Evolutionary conservation across 768 basidiomycete genomes (phyloP).

Genomic region (Mycena amicta): DNA sequence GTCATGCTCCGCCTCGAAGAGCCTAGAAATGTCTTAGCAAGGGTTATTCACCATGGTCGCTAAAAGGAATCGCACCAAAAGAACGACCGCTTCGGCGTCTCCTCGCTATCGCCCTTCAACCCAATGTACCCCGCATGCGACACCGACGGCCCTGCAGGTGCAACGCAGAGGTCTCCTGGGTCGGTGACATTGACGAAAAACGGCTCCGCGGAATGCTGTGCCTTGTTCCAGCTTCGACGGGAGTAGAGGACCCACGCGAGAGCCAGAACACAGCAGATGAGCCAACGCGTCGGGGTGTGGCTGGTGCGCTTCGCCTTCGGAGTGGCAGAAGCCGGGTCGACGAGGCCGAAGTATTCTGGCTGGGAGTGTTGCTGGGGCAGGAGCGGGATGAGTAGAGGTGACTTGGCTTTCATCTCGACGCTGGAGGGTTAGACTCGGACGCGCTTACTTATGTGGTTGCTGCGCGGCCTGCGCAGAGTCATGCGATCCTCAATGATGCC

Average conservation of each 20-base stretch:
- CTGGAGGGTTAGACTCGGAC: no score
- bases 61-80: slow-evolving; percentile 21
- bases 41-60: no score
- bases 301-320: background rate
- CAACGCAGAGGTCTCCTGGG: background rate
- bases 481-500: no score
- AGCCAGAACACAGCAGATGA: background rate
- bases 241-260: background rate
- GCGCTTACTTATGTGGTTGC: no score
- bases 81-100: slow-evolving; percentile 25
- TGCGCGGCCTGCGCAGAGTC: no score
- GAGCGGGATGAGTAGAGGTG: background rate
- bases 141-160: background rate
- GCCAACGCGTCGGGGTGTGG: background rate
- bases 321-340: background rate
- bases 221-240: slow-evolving; percentile 1
- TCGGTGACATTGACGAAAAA: slow-evolving; percentile 1
- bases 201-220: background rate
- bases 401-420: no score
- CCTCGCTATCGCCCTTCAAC: slow-evolving; percentile 30
- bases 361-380: background rate
- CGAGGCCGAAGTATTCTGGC: background rate
- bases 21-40: slow-evolving; percentile 27
- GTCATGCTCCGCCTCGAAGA: slow-evolving; percentile 33
- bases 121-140: slow-evolving; percentile 35